These are phyloP conservation scores for Rhytidiadelphus loreus DNA, from an alignment of 225 moss, liverwort and hornwort genomes.

Conservation along the genomic window DNA sequence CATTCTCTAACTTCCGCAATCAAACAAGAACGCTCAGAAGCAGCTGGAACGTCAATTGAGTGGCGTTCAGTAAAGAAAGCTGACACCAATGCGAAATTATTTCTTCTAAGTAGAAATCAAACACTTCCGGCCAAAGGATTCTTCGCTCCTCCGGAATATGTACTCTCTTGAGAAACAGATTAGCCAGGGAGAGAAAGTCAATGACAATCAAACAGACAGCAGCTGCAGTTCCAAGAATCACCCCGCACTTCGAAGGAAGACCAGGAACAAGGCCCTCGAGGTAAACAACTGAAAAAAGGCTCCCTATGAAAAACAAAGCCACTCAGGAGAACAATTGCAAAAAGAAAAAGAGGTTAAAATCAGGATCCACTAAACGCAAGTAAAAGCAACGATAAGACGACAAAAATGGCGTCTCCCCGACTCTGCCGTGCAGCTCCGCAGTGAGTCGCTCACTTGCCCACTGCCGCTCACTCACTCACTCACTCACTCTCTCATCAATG, in stretches of 20 bases:
- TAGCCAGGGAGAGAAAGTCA: constrained; percentile 2
- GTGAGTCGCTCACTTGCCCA: neutral
- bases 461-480: neutral
- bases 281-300: neutral
- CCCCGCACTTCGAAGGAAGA: neutral
- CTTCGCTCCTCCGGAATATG: neutral
- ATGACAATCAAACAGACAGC: neutral
- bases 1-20: neutral
- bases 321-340: neutral
- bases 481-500: neutral
- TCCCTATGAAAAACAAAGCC: neutral
- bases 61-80: neutral
- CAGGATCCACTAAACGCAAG: neutral
- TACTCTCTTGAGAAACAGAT: neutral
- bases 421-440: constrained; percentile 1
- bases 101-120: neutral
- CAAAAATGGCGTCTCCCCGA: neutral
- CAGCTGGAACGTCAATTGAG: neutral
- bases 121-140: neutral
- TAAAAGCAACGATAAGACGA: neutral
- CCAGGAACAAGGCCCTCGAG: neutral
- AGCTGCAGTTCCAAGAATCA: neutral
- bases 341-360: neutral
- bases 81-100: neutral
- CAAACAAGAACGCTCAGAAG: neutral